Percentiles rank a stretch among this genome's conserved stretches.
phyloP scores from a whole-genome alignment of 345 rosid species.

The Crucihimalaya himalaica region DNA sequence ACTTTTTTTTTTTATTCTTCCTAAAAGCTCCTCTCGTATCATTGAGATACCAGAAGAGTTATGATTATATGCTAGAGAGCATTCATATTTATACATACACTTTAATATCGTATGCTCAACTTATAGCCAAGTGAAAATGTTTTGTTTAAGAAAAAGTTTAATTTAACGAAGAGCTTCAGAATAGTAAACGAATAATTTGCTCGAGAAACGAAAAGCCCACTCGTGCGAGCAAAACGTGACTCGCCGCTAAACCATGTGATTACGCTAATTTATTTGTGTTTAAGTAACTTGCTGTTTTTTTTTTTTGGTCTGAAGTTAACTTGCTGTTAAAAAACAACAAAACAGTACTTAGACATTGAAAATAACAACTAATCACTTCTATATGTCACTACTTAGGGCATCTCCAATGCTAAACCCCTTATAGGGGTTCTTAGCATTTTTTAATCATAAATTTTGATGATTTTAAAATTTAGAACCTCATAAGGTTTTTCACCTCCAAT shows the following conservation, averaged over 20 bases:
- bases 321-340: constrained; percentile 7
- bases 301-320: too few relatives aligned
- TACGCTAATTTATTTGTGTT: constrained; percentile 13
- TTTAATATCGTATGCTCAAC: neutral
- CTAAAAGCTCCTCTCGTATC: neutral
- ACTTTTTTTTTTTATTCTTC: neutral
- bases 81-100: neutral
- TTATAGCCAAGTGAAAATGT: constrained; percentile 10
- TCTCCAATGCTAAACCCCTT: too few relatives aligned
- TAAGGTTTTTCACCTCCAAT: too few relatives aligned
- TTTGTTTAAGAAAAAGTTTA: neutral
- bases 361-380: too few relatives aligned
- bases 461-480: too few relatives aligned
- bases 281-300: constrained; percentile 16
- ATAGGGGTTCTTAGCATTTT: too few relatives aligned
- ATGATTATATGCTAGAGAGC: neutral
- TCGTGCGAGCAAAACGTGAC: constrained; percentile 64
- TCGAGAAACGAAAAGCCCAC: constrained; percentile 67
- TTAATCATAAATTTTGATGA: too few relatives aligned
- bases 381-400: too few relatives aligned
- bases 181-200: constrained; percentile 40
- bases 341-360: neutral
- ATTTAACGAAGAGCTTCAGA: constrained; percentile 26
- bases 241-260: constrained; percentile 42
- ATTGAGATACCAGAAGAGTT: neutral